Conservation (phyloP, 306 rosid species). For the Bauhinia variegata region DNA sequence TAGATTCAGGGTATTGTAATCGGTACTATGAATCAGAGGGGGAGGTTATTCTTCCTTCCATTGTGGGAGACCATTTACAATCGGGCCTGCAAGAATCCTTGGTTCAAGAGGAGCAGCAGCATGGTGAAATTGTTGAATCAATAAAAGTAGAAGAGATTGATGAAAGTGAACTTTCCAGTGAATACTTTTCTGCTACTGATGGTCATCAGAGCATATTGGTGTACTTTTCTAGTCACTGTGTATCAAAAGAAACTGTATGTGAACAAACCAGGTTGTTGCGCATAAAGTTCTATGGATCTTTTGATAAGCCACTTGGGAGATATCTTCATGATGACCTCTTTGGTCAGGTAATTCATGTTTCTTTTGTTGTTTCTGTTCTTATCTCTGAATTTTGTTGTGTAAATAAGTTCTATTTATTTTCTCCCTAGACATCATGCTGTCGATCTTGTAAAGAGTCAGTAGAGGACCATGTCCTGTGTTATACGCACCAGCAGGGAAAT, state of each 20-base stretch:
- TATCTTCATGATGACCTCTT: conserved; percentile 87
- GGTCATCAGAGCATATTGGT: conserved; percentile 94
- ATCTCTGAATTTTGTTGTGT: conserved; percentile 27
- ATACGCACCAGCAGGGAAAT: conserved; percentile 91
- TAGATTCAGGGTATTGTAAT: conserved; percentile 38
- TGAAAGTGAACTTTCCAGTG: conserved; percentile 71
- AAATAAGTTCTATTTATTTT: conserved; percentile 15
- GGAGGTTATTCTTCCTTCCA: conserved; percentile 29
- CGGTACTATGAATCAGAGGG: conserved; percentile 47
- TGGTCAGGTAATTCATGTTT: conserved; percentile 59
- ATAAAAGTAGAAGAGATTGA: conserved; percentile 48
- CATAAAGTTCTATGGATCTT: conserved; percentile 87
- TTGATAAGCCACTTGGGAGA: conserved; percentile 97
- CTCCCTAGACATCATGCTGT: conserved; percentile 65
- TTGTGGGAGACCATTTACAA: conserved; percentile 44
- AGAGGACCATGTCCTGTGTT: conserved; percentile 81
- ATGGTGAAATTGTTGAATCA: conserved; percentile 47
- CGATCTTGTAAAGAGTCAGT: conserved; percentile 78
- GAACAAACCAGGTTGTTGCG: conserved; percentile 89
- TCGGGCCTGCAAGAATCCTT: conserved; percentile 48
- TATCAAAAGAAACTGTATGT: conserved; percentile 77
- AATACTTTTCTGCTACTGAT: conserved; percentile 84
- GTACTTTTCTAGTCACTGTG: conserved; percentile 88
- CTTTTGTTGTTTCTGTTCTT: conserved; percentile 17
- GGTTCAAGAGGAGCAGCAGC: conserved; percentile 48